Evolutionary conservation across 768 basidiomycete species (phyloP).

Genomic region (Lactifluus pinguis): DNA sequence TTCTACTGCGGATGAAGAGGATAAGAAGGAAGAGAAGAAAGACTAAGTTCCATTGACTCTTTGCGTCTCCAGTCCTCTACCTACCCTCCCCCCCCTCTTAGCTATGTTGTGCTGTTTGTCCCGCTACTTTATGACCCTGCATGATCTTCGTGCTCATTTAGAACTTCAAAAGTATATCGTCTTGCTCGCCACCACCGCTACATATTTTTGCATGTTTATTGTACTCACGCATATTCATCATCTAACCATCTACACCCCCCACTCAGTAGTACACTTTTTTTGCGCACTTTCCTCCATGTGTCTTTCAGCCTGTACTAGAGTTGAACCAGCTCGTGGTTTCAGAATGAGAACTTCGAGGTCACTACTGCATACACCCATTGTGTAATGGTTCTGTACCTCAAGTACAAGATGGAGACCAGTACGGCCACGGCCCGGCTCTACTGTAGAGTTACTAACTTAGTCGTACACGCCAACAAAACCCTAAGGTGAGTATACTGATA

Average conservation of each 20-base stretch:
- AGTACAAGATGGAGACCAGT: background rate
- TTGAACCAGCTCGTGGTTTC: background rate
- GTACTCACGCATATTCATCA: constrained; percentile 13
- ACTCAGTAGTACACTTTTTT: constrained; percentile 16
- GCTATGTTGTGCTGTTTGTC: background rate
- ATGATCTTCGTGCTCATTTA: constrained; percentile 14
- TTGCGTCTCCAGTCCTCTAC: background rate
- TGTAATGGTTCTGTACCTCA: background rate
- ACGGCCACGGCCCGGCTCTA: too few species aligned
- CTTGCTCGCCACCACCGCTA: constrained; percentile 10
- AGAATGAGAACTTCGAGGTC: background rate
- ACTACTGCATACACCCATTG: background rate
- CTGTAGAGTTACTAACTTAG: too few species aligned
- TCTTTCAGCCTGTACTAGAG: background rate
- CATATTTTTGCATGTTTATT: constrained; percentile 14
- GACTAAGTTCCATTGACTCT: constrained; percentile 39
- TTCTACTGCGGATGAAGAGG: constrained; percentile 32
- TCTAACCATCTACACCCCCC: constrained; percentile 5
- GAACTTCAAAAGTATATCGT: constrained; percentile 17
- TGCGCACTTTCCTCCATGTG: background rate
- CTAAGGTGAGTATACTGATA: too few species aligned
- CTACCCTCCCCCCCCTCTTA: background rate
- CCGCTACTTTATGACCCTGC: constrained; percentile 7
- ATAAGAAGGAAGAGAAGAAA: constrained; percentile 66
- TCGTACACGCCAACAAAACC: too few species aligned